Percentiles rank a stretch among this genome's conserved stretches.
phyloP scores from a whole-genome alignment of 768 basidiomycete species.

The Rhodotorula paludigena region DNA sequence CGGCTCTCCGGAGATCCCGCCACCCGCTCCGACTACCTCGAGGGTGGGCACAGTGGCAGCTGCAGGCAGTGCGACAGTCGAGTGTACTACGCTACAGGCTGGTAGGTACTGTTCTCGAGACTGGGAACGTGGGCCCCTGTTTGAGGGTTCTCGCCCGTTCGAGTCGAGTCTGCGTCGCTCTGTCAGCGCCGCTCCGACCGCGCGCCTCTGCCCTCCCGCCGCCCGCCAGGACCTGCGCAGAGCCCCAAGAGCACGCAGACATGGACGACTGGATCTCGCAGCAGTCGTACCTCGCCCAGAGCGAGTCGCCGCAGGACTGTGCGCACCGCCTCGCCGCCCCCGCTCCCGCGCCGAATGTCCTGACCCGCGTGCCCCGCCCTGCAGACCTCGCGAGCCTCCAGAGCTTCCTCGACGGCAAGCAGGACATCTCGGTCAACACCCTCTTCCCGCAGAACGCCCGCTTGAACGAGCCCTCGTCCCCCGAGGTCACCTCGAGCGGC shows the following conservation, averaged over 20 bases:
- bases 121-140: too few species aligned
- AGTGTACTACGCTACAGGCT: too few species aligned
- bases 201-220: neutral
- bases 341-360: neutral
- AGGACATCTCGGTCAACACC: conserved; percentile 1
- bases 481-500: conserved; percentile 21
- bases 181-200: neutral
- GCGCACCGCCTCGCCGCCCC: neutral
- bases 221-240: too few species aligned
- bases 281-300: too few species aligned
- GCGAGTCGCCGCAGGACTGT: conserved; percentile 5
- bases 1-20: too few species aligned
- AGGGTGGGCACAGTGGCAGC: too few species aligned
- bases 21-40: too few species aligned
- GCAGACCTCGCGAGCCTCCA: conserved; percentile 19
- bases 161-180: too few species aligned
- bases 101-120: too few species aligned
- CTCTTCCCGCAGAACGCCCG: neutral
- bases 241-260: too few species aligned
- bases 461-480: conserved; percentile 11
- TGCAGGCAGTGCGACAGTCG: too few species aligned
- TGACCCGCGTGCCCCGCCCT: neutral
- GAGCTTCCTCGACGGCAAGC: conserved; percentile 14
- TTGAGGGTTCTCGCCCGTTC: too few species aligned
- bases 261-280: conserved; percentile 6